Base-by-base conservation (phyloP, 225 moss, liverwort and hornwort genomes). In the Anthoceros angustus region DNA sequence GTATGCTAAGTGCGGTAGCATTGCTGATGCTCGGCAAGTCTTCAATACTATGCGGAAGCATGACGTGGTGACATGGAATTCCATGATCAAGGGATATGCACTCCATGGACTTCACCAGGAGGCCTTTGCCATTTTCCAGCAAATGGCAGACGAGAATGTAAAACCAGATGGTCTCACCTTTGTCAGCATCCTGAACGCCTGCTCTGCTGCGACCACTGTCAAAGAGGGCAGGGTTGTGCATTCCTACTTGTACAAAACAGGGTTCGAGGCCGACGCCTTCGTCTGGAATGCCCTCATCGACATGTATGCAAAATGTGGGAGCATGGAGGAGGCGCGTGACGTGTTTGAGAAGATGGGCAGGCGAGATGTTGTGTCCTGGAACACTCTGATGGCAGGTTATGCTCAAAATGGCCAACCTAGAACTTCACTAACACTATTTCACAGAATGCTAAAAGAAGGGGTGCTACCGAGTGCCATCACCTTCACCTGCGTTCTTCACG, bases 221-320 rank as follows among this genome's bases (percentile, higher is more conserved):
- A 23, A 55, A 18, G n/a, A 55, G 14, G 55, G 55, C 55, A 55
- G 55, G 23, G 55, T 23, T 5, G 55, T 55, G n/a, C 55, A 55
- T 55, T 18, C 55, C 55, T 55, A 55, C 18, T 23, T 55, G n/a
- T 23, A 8, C 55, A 55, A 55, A 55, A 55, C 55, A 15, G 55
- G 55, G n/a, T 55, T 55, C 23, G 55, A 55, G 23, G 55, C 55
- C n/a, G 55, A 55, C 55, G 18, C 55, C n/a, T 55, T 55, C 23
- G 55, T 55, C n/a, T 55, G 55, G 55, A 55, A 55, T 11, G 55
- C 55, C 55, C 55, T 55, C n/a, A 23, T 55, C n/a, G 55, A 55
- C 55, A 55, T 55, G 55, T 55, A 55, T 20, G 55, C 55, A 1
- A 55, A 55, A n/a, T 55, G 55, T 15, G 55, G 55, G n/a, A 55